Percentiles rank a stretch among this genome's conserved stretches.
These are phyloP conservation scores for Starmerella apis DNA, from an alignment of 805 yeast genomes.

Conservation along the genomic window DNA sequence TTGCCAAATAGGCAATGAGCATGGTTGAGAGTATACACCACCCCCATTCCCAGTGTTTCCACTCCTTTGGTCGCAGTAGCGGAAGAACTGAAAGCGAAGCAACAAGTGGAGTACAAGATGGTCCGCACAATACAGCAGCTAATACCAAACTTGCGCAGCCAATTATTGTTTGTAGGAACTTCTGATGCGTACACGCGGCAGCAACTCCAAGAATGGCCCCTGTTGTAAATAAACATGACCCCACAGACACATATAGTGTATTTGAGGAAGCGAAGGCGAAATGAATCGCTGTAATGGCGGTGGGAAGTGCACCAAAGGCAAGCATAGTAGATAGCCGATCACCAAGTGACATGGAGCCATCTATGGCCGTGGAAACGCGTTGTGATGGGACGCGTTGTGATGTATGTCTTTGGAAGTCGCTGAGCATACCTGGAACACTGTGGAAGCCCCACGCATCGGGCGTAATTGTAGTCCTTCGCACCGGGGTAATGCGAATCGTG, in stretches of 20 bases:
- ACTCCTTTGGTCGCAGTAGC: neutral
- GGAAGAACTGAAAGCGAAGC: conserved; percentile 18
- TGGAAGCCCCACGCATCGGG: conserved; percentile 32
- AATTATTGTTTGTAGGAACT: neutral
- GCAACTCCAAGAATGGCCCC: conserved; percentile 10
- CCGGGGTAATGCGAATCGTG: conserved; percentile 26
- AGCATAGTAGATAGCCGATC: conserved; percentile 12
- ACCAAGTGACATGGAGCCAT: conserved; percentile 3
- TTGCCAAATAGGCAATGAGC: neutral
- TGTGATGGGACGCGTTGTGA: conserved; percentile 24
- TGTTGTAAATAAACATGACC: conserved; percentile 11
- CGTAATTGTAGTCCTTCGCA: conserved; percentile 26
- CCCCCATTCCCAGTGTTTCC: conserved; percentile 2
- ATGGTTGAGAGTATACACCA: neutral
- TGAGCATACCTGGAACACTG: conserved; percentile 31
- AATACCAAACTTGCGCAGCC: conserved; percentile 9
- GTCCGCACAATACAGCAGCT: conserved; percentile 12
- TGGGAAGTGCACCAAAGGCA: conserved; percentile 15
- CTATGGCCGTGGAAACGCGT: neutral
- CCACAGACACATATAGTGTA: neutral
- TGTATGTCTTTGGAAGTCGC: conserved; percentile 32
- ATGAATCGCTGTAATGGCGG: conserved; percentile 12
- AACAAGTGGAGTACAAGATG: conserved; percentile 11
- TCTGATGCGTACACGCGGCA: neutral
- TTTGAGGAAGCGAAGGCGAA: neutral